These are phyloP conservation scores for Xylariales sp. DNA, from an alignment of 2,329 filamentous ascomycete genomes.

Conservation along the genomic window DNA sequence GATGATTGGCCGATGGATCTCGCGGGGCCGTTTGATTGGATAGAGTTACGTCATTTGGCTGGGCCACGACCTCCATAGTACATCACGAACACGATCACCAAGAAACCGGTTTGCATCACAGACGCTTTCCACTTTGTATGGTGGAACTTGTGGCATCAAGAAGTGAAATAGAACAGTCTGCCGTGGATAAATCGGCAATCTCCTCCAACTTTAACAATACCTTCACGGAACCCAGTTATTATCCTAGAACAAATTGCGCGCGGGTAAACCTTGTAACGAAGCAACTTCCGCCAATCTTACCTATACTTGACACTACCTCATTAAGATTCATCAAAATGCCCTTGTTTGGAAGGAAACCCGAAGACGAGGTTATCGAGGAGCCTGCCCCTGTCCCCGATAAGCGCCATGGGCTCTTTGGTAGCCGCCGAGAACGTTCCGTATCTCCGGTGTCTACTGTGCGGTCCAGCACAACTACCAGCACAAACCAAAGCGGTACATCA, in stretches of 20 bases:
- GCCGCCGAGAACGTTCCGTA: constrained; percentile 29
- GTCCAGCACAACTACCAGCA: constrained; percentile 19
- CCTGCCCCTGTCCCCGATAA: constrained; percentile 46
- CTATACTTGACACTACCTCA: background rate
- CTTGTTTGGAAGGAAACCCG: constrained; percentile 25
- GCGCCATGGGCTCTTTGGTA: constrained; percentile 34
- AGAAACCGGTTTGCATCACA: constrained; percentile 12
- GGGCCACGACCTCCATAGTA: background rate
- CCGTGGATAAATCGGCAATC: background rate
- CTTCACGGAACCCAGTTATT: background rate
- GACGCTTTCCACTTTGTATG: constrained; percentile 1
- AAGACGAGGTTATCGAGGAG: constrained; percentile 32
- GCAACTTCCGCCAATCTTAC: background rate
- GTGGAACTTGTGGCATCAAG: background rate
- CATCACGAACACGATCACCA: constrained; percentile 2
- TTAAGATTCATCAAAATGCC: constrained; percentile 19
- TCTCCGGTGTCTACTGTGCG: constrained; percentile 16
- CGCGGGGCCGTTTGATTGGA: constrained; percentile 8
- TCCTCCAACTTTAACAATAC: background rate
- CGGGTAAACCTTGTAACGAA: no score
- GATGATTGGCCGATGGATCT: constrained; percentile 7
- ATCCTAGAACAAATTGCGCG: no score
- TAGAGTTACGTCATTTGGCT: constrained; percentile 13
- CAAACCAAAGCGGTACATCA: constrained; percentile 19
- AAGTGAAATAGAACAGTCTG: constrained; percentile 6